phyloP scores from a whole-genome alignment of 2,329 filamentous ascomycete species.

The Fusarium subtropicale region DNA sequence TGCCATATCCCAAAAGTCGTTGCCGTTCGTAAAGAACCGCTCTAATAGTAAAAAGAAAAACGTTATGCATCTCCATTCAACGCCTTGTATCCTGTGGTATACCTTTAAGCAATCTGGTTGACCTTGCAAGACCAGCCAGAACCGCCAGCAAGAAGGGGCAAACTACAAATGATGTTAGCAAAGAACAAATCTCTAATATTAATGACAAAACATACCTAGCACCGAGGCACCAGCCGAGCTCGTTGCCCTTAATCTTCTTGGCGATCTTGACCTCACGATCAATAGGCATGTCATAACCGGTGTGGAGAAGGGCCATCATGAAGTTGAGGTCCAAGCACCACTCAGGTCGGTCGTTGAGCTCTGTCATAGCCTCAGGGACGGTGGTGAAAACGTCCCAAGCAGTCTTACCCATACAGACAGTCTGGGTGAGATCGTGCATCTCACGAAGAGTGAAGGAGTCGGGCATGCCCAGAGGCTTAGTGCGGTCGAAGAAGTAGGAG shows the following conservation, averaged over 20 bases:
- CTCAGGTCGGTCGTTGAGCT: slow-evolving; percentile 85
- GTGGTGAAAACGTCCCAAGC: slow-evolving; percentile 84
- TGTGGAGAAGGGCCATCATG: slow-evolving; percentile 92
- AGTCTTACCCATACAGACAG: slow-evolving; percentile 82
- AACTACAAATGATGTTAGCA: slow-evolving; percentile 61
- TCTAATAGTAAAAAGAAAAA: slow-evolving; percentile 40
- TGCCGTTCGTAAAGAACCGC: slow-evolving; percentile 33
- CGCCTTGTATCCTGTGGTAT: slow-evolving; percentile 38
- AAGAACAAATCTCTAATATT: background rate
- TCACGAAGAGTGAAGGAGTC: slow-evolving; percentile 94
- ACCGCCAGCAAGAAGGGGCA: slow-evolving; percentile 82
- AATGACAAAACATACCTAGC: slow-evolving; percentile 76
- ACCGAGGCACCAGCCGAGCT: slow-evolving; percentile 97
- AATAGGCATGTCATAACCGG: slow-evolving; percentile 97
- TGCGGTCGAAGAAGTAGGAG: slow-evolving; percentile 98
- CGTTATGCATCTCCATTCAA: slow-evolving; percentile 42
- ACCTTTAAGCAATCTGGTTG: slow-evolving; percentile 72
- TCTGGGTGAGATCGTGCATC: slow-evolving; percentile 84
- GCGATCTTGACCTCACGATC: slow-evolving; percentile 96
- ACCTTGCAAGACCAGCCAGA: slow-evolving; percentile 94
- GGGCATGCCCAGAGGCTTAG: slow-evolving; percentile 95
- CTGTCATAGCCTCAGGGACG: slow-evolving; percentile 80
- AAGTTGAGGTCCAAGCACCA: slow-evolving; percentile 97
- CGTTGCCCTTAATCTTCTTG: slow-evolving; percentile 98
- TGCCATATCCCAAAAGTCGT: slow-evolving; percentile 45